Base-by-base conservation (phyloP, 2,329 filamentous ascomycete species). In the Phialemonium atrogriseum region DNA sequence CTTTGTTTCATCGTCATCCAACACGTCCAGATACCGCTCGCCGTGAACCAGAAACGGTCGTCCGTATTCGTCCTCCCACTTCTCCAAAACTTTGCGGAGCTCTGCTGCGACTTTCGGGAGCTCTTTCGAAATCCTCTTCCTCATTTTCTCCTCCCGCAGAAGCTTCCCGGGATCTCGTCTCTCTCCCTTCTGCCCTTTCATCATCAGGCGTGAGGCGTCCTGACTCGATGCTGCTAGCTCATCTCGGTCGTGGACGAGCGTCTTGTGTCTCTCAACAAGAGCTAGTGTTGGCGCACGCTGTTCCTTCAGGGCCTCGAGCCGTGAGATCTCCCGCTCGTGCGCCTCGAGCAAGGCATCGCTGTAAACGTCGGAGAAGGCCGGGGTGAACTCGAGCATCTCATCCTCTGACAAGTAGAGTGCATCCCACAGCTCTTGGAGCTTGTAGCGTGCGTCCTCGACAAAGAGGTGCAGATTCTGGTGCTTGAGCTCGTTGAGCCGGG, bases 371-470 rank as follows among this genome's bases (percentile, higher is more conserved):
- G 87, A 94, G 54, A 96, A 96, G 24, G 88, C 91, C 1, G 93
- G 91, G 0, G 88, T 91, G 47, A 98, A 98, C 45, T 95, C 88
- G 35, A 96, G 75, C 88, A 96, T 96, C 61, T 98, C 91, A 49
- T 98, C 91, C 53, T 98, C 91, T 0, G 85, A 94, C 51, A 93
- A 88, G 63, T 91, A 96, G 2, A 98, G 64, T 1, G 77, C 70
- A 52, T 98, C 91, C 91, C 93, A 98, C 1, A 98, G 74, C 50
- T 93, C 88, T 56, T 96, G 89, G 9, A 98, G 70, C 52, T 84
- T 85, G 59, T 78, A 84, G 24, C 93, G 76, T 13, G 89, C 82
- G 61, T 98, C 91, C 54, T 96, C 91, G 9, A 98, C 86, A 49
- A 98, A 98, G 5, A 96, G 60, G 52, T 95, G 88, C 40, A 98